Evolutionary conservation across 2,329 filamentous ascomycete genomes (phyloP), one percentile per base, ranked within the genome.

Genomic region (Immersiporthe knoxdaviesiana): DNA sequence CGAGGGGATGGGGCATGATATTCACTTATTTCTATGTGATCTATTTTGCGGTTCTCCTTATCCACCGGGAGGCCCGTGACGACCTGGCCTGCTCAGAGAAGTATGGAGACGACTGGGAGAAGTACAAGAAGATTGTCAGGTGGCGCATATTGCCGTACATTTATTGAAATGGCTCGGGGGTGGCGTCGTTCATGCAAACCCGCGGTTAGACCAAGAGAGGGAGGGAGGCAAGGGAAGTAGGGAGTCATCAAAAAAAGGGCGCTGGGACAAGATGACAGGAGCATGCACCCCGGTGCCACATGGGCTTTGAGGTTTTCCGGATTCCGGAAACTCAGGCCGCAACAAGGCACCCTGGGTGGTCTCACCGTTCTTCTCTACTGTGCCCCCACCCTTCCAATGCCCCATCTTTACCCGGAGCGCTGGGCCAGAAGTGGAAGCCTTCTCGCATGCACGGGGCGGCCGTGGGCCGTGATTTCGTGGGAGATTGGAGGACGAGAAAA

Each of bases 1-100:
- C 91, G 52, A 88, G 86, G 74, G 93, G 92, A 58, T 95, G 91
- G 87, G 93, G 90, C 47, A 93, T 94, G 81, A 83, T 93, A 54
- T 86, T 97, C 73, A 96, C 93, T 0, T 97, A 97, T 81, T 97
- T 97, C 78, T 97, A 94, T 81, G 86, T 97, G 75, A 76, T 96
- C 10, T 97, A 97, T 82, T 97, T 97, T 80, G 93, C 89, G 2
- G 81, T 96, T 11, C 81, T 97, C 69, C 83, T 97, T 11, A 84
- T 97, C 65, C 94, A 97, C 77, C 90, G 94, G 16, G 92, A 96
- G 78, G 83, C 88, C 69, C 87, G 94, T 67, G 94, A 97, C 74
- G 93, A 97, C 75, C 90, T 91, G 77, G 96, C 96, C 83, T 97
- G 94, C 79, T 84, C 86, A 72, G 87, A 87, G 76, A 97, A 97